Evolutionary conservation across 1,284 basidiomycete species (phyloP), one percentile per base, ranked within the genome.

Genomic region (Trichosporon ovoides): DNA sequence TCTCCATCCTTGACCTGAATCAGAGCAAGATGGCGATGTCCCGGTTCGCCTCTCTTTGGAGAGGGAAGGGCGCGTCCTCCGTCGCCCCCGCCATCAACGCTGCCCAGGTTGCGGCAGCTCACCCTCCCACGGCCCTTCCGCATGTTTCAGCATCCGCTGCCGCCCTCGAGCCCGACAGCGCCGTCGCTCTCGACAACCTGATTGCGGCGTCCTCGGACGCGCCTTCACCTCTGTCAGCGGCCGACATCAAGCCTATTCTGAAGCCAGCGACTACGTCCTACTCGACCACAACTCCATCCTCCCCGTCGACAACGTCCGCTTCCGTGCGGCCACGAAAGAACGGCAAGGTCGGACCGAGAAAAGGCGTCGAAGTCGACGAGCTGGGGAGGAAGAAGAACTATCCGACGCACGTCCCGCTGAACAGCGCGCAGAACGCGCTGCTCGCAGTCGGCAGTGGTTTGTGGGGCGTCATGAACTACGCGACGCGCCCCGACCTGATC

Each of bases 401-500:
- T 57, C 83, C 86, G 33, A 89, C 88, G 34, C 91, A 95, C 75
- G 84, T 92, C 57, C 89, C 88, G 3, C 80, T 96, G 43, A 88
- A 84, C 71, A 80, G 81, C 68, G 85, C 91, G 66, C 89, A 95
- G 76, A 89, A 88, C 72, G 84, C 85, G 7, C 84, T 98, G 61
- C 82, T 98, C 54, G 87, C 92, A 6, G 83, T 86, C 12, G 95
- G 95, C 5, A 89, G 89, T 20, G 92, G 89, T 0, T 73, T 94
- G 46, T 86, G 91, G 79, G 86, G 92, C 9, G 81, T 98, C 14
- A 79, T 84, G 48, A 85, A 96, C 73, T 92, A 93, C 18, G 81
- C 85, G 43, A 52, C 28, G 50, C 53, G 61, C 35, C 52, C 68
- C 92, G 93, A 97, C 75, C 91, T 97, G 86, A 84, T 98, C 43